Evolutionary conservation across 306 rosid species (phyloP).

Genomic region (Inga laurina): DNA sequence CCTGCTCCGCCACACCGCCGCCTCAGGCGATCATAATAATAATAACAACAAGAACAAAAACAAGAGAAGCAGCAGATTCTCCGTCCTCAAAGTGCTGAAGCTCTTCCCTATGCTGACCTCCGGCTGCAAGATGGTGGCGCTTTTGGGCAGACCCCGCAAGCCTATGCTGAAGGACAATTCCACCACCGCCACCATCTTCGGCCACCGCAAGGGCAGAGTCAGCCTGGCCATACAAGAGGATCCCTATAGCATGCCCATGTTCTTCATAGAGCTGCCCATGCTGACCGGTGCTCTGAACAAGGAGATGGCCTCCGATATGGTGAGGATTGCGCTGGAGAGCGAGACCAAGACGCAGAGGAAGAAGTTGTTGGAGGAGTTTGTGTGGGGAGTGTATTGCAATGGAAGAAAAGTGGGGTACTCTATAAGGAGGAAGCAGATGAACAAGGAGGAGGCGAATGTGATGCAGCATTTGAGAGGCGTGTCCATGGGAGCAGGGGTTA

Average conservation of each 20-base stretch:
- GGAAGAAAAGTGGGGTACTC: slow-evolving; percentile 89
- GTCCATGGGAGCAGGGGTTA: slow-evolving; percentile 96
- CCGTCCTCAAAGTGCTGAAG: slow-evolving; percentile 67
- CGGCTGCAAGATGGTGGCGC: slow-evolving; percentile 94
- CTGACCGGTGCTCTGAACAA: slow-evolving; percentile 66
- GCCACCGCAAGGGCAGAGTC: slow-evolving; percentile 83
- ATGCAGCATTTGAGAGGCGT: slow-evolving; percentile 94
- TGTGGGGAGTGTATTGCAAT: slow-evolving; percentile 93
- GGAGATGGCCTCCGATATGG: slow-evolving; percentile 81
- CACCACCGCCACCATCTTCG: slow-evolving; percentile 85
- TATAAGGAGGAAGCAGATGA: slow-evolving; percentile 74
- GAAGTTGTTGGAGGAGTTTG: slow-evolving; percentile 81
- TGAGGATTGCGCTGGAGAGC: slow-evolving; percentile 92
- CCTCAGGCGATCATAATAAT: not conserved
- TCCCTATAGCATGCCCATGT: slow-evolving; percentile 82
- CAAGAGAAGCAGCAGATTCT: slow-evolving; percentile 47
- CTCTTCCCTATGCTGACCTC: slow-evolving; percentile 89
- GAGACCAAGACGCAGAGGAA: slow-evolving; percentile 76
- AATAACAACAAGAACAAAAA: not conserved
- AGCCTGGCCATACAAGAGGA: slow-evolving; percentile 90
- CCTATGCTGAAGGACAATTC: slow-evolving; percentile 82
- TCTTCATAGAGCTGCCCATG: slow-evolving; percentile 86
- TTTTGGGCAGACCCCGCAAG: slow-evolving; percentile 76
- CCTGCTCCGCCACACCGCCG: slow-evolving; percentile 52
- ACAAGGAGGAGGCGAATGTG: slow-evolving; percentile 84